phyloP scores from a whole-genome alignment of 2,329 filamentous ascomycete species.

The Sporothrix luriei region DNA sequence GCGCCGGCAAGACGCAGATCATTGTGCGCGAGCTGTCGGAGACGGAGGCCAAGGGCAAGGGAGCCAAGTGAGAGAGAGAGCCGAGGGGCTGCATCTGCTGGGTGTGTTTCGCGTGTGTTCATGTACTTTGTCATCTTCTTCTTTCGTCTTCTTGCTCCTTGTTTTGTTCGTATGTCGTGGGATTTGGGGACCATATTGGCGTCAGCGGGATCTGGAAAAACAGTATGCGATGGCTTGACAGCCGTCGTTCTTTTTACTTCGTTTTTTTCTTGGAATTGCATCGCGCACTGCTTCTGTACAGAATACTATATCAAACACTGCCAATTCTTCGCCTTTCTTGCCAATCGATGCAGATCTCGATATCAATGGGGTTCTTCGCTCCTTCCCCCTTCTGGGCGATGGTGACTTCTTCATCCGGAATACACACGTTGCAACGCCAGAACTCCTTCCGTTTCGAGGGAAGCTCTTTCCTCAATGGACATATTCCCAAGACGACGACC shows the following conservation, averaged over 20 bases:
- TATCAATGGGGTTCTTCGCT: background rate
- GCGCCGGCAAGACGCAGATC: conserved; percentile 73
- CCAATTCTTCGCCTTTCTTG: background rate
- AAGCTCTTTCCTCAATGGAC: conserved; percentile 22
- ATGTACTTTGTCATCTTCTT: background rate
- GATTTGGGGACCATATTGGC: conserved; percentile 28
- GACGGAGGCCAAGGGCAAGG: conserved; percentile 85
- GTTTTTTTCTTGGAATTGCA: background rate
- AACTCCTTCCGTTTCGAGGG: background rate
- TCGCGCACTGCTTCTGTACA: background rate
- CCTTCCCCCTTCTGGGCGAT: background rate
- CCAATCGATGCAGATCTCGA: background rate
- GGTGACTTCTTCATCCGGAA: conserved; percentile 11
- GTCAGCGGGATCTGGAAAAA: conserved; percentile 30
- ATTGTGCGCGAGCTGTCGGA: conserved; percentile 82
- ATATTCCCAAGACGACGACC: background rate
- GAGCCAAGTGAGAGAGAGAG: conserved; percentile 59
- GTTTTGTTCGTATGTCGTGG: conserved; percentile 19
- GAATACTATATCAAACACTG: conserved; percentile 1
- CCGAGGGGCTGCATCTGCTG: background rate
- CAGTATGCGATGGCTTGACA: conserved; percentile 13
- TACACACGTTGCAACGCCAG: background rate
- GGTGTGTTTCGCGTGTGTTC: background rate
- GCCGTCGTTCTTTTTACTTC: background rate
- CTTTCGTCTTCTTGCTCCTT: background rate